These are phyloP conservation scores for Amesomyces nigricolor DNA, from an alignment of 2,329 filamentous ascomycete genomes.

Conservation along the genomic window DNA sequence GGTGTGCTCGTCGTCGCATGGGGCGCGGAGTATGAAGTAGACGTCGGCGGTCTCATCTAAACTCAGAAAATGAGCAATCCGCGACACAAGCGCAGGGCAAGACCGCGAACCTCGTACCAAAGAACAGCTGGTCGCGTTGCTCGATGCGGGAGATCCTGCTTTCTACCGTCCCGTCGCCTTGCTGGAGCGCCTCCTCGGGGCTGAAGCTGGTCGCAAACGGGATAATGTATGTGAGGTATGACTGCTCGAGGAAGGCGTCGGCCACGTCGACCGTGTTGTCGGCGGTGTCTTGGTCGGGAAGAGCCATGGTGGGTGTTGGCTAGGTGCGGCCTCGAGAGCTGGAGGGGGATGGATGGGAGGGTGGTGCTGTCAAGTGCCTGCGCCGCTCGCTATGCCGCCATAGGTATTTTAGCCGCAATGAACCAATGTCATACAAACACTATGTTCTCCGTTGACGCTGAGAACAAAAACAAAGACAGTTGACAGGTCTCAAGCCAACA, in stretches of 20 bases:
- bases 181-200: constrained; percentile 47
- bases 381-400: too few relatives aligned
- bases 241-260: constrained; percentile 50
- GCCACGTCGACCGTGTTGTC: constrained; percentile 29
- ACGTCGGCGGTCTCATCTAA: constrained; percentile 69
- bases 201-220: constrained; percentile 51
- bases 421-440: too few relatives aligned
- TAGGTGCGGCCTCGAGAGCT: too few relatives aligned
- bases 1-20: constrained; percentile 50
- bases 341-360: too few relatives aligned
- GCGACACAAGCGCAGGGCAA: constrained; percentile 32
- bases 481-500: too few relatives aligned
- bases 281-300: constrained; percentile 17
- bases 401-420: too few relatives aligned
- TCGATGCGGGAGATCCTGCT: constrained; percentile 52
- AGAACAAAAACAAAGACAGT: too few relatives aligned
- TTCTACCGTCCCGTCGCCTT: constrained; percentile 37
- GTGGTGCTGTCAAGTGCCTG: too few relatives aligned
- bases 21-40: constrained; percentile 62
- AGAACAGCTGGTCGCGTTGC: constrained; percentile 61
- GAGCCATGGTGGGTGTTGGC: constrained; percentile 16
- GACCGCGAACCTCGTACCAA: constrained; percentile 50
- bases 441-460: too few relatives aligned
- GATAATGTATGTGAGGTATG: constrained; percentile 56
- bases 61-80: constrained; percentile 45